Conservation (phyloP, 1,284 basidiomycete genomes). For the Microbotryum silenes-acaulis region DNA sequence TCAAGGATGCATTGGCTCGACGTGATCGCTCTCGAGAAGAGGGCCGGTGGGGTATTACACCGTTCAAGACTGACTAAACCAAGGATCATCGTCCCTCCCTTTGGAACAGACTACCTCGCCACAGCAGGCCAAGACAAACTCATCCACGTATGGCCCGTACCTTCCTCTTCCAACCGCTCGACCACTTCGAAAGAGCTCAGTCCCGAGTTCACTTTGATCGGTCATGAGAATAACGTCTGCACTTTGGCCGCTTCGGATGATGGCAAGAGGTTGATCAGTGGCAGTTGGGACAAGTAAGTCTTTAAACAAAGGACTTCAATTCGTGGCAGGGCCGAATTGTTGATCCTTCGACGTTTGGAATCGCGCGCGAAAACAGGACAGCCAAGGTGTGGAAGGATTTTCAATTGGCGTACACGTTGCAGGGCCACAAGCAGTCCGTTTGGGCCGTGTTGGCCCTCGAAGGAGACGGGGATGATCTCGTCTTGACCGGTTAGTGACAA, state of each 20-base stretch:
- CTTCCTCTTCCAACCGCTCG: slow-evolving; percentile 36
- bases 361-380: slow-evolving; percentile 51
- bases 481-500: slow-evolving; percentile 62
- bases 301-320: not conserved
- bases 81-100: not conserved
- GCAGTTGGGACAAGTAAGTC: slow-evolving; percentile 89
- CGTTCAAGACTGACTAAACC: not conserved
- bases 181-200: slow-evolving; percentile 7
- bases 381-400: slow-evolving; percentile 84
- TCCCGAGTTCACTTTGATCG: slow-evolving; percentile 44
- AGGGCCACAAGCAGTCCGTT: slow-evolving; percentile 82
- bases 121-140: slow-evolving; percentile 78
- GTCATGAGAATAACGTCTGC: slow-evolving; percentile 87
- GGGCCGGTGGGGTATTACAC: slow-evolving; percentile 4
- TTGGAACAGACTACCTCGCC: slow-evolving; percentile 62
- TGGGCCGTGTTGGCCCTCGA: slow-evolving; percentile 86
- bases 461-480: slow-evolving; percentile 52
- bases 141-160: slow-evolving; percentile 68
- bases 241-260: slow-evolving; percentile 62
- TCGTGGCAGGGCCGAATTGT: not conserved
- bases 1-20: slow-evolving; percentile 24
- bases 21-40: not conserved
- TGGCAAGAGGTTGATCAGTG: slow-evolving; percentile 79
- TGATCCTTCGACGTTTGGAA: not conserved
- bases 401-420: slow-evolving; percentile 62